A percentile compares a stretch with the other conserved stretches of the same genome.
phyloP scores from a whole-genome alignment of 306 rosid species.

The Rubus parviflorus region DNA sequence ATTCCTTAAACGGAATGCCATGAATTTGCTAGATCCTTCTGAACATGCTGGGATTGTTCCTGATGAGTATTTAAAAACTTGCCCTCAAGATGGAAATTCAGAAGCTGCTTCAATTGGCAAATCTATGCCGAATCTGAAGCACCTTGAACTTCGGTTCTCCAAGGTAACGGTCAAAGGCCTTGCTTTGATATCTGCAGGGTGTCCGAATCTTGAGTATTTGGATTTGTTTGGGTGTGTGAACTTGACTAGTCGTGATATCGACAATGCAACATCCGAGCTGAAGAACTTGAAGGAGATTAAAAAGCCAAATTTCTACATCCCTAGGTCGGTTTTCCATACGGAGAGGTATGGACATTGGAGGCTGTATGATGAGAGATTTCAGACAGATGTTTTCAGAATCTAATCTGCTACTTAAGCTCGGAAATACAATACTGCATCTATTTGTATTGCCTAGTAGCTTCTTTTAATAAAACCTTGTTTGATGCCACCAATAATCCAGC shows the following conservation, averaged over 20 bases:
- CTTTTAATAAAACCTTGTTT: neutral
- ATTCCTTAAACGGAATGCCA: slow-evolving; percentile 62
- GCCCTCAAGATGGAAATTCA: slow-evolving; percentile 85
- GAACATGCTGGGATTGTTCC: slow-evolving; percentile 74
- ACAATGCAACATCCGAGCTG: slow-evolving; percentile 50
- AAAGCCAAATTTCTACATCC: slow-evolving; percentile 50
- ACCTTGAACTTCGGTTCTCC: slow-evolving; percentile 74
- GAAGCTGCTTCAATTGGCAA: slow-evolving; percentile 80
- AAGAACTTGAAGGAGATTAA: slow-evolving; percentile 49
- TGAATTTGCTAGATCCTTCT: slow-evolving; percentile 77
- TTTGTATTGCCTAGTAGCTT: slow-evolving; percentile 10
- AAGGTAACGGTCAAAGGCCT: slow-evolving; percentile 67
- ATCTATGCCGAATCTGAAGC: slow-evolving; percentile 67
- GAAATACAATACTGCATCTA: slow-evolving; percentile 16
- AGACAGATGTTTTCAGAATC: slow-evolving; percentile 78
- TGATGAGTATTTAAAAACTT: slow-evolving; percentile 54
- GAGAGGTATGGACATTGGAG: slow-evolving; percentile 81
- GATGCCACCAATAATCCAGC: slow-evolving; percentile 2
- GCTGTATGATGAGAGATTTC: slow-evolving; percentile 87
- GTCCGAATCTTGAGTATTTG: slow-evolving; percentile 67
- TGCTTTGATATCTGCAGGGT: slow-evolving; percentile 55
- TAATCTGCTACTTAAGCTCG: slow-evolving; percentile 29
- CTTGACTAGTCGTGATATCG: slow-evolving; percentile 72
- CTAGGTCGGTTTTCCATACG: slow-evolving; percentile 42
- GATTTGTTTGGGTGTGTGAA: slow-evolving; percentile 79